Evolutionary conservation across 495 filamentous ascomycete species (phyloP).

Genomic region (Xylaria intraflava): DNA sequence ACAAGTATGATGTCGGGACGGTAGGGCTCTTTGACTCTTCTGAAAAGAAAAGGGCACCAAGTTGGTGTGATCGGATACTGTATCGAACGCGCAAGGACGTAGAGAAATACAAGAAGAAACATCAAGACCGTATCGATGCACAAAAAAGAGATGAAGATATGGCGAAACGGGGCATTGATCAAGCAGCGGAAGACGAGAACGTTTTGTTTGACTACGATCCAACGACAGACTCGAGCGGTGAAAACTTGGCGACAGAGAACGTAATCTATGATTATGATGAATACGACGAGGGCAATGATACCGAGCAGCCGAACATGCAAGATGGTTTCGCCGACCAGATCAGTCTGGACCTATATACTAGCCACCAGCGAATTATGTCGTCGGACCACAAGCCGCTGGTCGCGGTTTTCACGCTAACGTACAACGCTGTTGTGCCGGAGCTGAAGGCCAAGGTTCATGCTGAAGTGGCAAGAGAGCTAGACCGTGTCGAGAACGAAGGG

Average conservation of each 20-base stretch:
- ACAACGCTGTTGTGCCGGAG: slow-evolving; percentile 76
- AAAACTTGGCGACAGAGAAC: slow-evolving; percentile 29
- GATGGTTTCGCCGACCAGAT: slow-evolving; percentile 58
- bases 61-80: slow-evolving; percentile 97
- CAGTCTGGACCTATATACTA: slow-evolving; percentile 66
- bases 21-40: slow-evolving; percentile 89
- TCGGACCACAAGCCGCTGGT: slow-evolving; percentile 94
- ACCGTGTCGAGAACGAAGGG: slow-evolving; percentile 87
- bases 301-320: slow-evolving; percentile 42
- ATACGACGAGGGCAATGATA: slow-evolving; percentile 45
- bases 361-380: slow-evolving; percentile 80
- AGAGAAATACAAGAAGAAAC: slow-evolving; percentile 60
- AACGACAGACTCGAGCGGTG: slow-evolving; percentile 54
- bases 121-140: slow-evolving; percentile 57
- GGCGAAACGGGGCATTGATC: slow-evolving; percentile 68
- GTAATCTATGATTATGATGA: slow-evolving; percentile 54
- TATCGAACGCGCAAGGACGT: slow-evolving; percentile 70
- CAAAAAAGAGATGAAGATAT: slow-evolving; percentile 76
- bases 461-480: slow-evolving; percentile 81
- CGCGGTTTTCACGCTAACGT: slow-evolving; percentile 71
- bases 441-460: slow-evolving; percentile 75
- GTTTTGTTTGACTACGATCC: slow-evolving; percentile 90
- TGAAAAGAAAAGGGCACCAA: slow-evolving; percentile 85
- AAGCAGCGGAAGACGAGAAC: slow-evolving; percentile 69
- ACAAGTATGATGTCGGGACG: slow-evolving; percentile 95